Evolutionary conservation across 257 asterid genomes (phyloP).

Genomic region (Solanum neorickii): DNA sequence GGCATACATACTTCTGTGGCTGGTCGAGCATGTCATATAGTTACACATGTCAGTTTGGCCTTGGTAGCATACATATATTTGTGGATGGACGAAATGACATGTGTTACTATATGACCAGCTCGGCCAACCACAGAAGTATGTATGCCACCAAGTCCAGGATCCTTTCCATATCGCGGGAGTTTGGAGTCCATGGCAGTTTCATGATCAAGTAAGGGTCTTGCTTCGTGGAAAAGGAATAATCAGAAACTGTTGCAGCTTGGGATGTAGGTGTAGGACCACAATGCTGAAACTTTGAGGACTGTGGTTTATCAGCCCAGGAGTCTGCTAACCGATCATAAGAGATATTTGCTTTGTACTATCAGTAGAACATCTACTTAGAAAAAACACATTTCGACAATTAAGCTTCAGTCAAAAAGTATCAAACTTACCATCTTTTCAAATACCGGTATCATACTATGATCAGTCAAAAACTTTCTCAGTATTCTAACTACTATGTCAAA

Average conservation of each 20-base stretch:
- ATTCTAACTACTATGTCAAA: too few species aligned
- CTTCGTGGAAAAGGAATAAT: conserved; percentile 38
- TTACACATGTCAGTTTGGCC: too few species aligned
- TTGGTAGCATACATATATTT: too few species aligned
- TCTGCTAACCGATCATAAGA: conserved; percentile 55
- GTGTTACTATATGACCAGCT: conserved; percentile 60
- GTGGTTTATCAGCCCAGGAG: conserved; percentile 46
- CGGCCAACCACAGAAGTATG: conserved; percentile 25
- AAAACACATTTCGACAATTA: neutral
- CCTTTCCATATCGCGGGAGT: too few species aligned
- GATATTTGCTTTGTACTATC: conserved; percentile 38
- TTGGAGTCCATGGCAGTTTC: too few species aligned
- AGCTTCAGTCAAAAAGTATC: neutral
- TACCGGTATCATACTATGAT: conserved; percentile 68
- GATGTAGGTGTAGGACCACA: neutral
- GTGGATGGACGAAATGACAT: conserved; percentile 19
- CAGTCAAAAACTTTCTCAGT: conserved; percentile 49
- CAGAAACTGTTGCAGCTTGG: conserved; percentile 6
- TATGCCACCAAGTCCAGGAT: too few species aligned
- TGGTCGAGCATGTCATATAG: too few species aligned
- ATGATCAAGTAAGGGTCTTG: conserved; percentile 15
- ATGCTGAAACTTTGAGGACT: neutral
- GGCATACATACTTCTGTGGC: too few species aligned
- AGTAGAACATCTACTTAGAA: conserved; percentile 2
- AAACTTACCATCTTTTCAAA: conserved; percentile 69